phyloP scores from a whole-genome alignment of 352 stramenopile genomes.

The Phytophthora boehmeriae region DNA sequence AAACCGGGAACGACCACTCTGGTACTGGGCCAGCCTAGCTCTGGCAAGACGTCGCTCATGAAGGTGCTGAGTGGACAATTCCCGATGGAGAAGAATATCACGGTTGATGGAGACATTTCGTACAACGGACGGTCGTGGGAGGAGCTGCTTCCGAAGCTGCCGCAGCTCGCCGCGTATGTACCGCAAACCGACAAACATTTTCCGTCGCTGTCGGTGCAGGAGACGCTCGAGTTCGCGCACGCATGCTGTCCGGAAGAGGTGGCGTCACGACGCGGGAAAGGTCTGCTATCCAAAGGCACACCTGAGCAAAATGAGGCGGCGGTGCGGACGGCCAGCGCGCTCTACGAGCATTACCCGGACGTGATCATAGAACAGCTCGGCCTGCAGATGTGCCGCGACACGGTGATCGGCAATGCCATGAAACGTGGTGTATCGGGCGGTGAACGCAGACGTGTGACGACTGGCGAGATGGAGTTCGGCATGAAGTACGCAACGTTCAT shows the following conservation, averaged over 20 bases:
- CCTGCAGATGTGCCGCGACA: slow-evolving; percentile 39
- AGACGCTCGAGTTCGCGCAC: slow-evolving; percentile 38
- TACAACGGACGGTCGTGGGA: slow-evolving; percentile 34
- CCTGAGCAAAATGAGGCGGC: slow-evolving; percentile 23
- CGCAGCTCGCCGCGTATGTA: slow-evolving; percentile 29
- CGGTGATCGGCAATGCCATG: slow-evolving; percentile 44
- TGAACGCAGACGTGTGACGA: slow-evolving; percentile 71
- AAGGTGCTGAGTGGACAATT: slow-evolving; percentile 41
- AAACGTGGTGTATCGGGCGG: slow-evolving; percentile 68
- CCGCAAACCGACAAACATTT: slow-evolving; percentile 35
- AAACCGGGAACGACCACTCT: slow-evolving; percentile 45
- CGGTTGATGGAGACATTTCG: slow-evolving; percentile 31
- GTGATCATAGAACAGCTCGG: slow-evolving; percentile 28
- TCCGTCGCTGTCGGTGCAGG: slow-evolving; percentile 30
- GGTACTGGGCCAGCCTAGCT: slow-evolving; percentile 40
- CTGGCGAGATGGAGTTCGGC: slow-evolving; percentile 31
- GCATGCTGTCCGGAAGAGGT: slow-evolving; percentile 23
- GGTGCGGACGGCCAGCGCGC: background rate
- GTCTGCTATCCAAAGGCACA: slow-evolving; percentile 40
- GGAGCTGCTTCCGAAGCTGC: slow-evolving; percentile 19
- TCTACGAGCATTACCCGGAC: slow-evolving; percentile 34
- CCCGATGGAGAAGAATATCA: slow-evolving; percentile 28
- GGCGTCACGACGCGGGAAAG: slow-evolving; percentile 66
- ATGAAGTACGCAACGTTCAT: slow-evolving; percentile 56
- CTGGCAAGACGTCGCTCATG: slow-evolving; percentile 50